Base-by-base conservation (phyloP, 768 basidiomycete genomes). In the Fomitopsis pulvina region DNA sequence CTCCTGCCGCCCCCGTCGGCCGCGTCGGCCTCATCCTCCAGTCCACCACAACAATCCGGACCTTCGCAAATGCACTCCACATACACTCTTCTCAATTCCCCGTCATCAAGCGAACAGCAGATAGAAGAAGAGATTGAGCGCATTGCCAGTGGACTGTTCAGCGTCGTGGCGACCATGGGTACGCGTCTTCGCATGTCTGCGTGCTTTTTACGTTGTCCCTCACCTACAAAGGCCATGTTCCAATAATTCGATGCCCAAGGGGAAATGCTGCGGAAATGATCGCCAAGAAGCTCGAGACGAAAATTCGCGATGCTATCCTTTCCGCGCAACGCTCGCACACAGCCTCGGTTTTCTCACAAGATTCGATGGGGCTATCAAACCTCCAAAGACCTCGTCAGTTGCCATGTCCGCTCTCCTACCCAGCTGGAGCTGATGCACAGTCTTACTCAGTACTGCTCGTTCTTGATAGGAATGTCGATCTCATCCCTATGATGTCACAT, bases 231-330 rank as follows among this genome's bases (percentile, higher is more conserved):
- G 92, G 89, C 1, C 87, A 91, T 58, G 87, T 95, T 20, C 96
- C 96, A 9, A 87, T 93, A 62, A 97, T 99, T 52, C 85, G 96
- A 27, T 85, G 89, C 50, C 96, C 96, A 20, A 74, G 86, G 65
- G 95, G 95, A 1, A 97, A 98, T 66, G 96, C 96, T 4, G 96
- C 94, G 18, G 96, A 99, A 68, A 96, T 97, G 94, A 84, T 98
- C n/a, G 94, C 94, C 8, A 87, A 92, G 69, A 96, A 91, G 65
- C 75, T 99, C 10, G 96, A 99, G 60, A 78, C 81, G 12, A 92
- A 91, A 67, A 85, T 98, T 58, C 75, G 95, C 44, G 95, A 98
- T 62, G 81, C 85, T 55, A 68, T 93, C 49, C 69, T 92, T 49
- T 82, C 77, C 34, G 76, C 83, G 28, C 82, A 85, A 37, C 76